A percentile compares a stretch with the other conserved stretches of the same genome.
Conservation (phyloP, 2,329 filamentous ascomycete species). For the Mariannaea sp. region DNA sequence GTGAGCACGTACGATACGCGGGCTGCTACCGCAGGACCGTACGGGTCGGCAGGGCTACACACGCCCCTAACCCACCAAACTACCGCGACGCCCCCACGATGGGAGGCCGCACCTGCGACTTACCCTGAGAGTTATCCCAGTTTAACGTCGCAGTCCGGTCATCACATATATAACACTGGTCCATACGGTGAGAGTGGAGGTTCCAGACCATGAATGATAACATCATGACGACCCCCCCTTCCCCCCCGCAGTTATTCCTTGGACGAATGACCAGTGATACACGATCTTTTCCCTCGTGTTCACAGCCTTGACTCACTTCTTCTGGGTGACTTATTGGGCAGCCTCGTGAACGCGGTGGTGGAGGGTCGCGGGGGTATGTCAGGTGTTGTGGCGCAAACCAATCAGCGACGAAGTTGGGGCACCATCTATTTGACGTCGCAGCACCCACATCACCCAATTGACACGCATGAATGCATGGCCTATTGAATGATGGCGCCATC, state of each 20-base stretch:
- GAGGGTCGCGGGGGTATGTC: slow-evolving; percentile 42
- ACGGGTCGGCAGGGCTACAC: slow-evolving; percentile 47
- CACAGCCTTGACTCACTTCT: slow-evolving; percentile 23
- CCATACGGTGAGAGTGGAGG: slow-evolving; percentile 49
- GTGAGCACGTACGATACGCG: slow-evolving; percentile 48
- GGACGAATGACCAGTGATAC: slow-evolving; percentile 30
- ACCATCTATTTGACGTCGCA: slow-evolving; percentile 28
- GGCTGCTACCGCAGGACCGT: slow-evolving; percentile 41
- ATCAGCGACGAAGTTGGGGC: slow-evolving; percentile 36
- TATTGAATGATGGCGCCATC: slow-evolving; percentile 32
- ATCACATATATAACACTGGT: slow-evolving; percentile 48
- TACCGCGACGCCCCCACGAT: slow-evolving; percentile 46
- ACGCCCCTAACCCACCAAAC: slow-evolving; percentile 47
- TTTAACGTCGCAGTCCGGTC: slow-evolving; percentile 42
- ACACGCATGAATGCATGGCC: slow-evolving; percentile 24
- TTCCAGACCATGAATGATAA: slow-evolving; percentile 47
- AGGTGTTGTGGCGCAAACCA: slow-evolving; percentile 47
- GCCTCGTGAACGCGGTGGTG: slow-evolving; percentile 40
- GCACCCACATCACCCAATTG: slow-evolving; percentile 19
- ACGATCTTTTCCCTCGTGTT: slow-evolving; percentile 31
- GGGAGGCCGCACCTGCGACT: slow-evolving; percentile 47
- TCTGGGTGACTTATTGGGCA: slow-evolving; percentile 34
- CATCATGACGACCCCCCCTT: slow-evolving; percentile 16
- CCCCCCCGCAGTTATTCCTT: slow-evolving; percentile 13
- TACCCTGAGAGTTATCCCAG: slow-evolving; percentile 48